Base-by-base conservation (phyloP, 257 asterid species). In the Thymus quinquecostatus region DNA sequence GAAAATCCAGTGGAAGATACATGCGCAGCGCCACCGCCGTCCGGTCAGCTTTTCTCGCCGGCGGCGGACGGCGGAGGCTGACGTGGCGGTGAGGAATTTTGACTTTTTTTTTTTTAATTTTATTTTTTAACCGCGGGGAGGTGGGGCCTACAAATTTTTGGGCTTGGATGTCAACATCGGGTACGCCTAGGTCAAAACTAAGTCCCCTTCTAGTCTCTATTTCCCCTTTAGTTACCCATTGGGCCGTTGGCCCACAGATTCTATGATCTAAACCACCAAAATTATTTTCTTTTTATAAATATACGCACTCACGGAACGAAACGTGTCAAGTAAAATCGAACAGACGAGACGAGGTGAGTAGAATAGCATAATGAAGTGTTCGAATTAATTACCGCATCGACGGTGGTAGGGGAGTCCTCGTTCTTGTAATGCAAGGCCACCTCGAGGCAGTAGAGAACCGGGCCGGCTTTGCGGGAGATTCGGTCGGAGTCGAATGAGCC, bases 371-470 rank as follows among this genome's bases (percentile, higher is more conserved):
- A 21, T 21, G 21, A 21, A 21, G 21, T 21, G 21, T 21, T 21
- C 21, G 21, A 21, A 21, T 34, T 32, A 36, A 38, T 74, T 84
- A 92, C 98, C 87, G 6, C 44, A 73, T 87, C 90, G 33, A 92
- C 73, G 8, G 83, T 14, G 68, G 87, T 80, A 8, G 72, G 76
- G 10, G 80, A 70, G 74, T 82, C 91, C 29, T 54, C 55, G 4
- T 66, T 81, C 8, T 56, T 77, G 79, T 88, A 82, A 77, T 89
- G 92, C 86, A 94, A 65, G 38, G 87, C 97, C 45, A 91, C 80
- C 79, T 94, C 99, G 4, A 94, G 92, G 84, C 95, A 91, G 73
- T 94, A 94, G n/a, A 91, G 84, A 29, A 94, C 93, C 66, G 96
- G 89, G 21, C 96, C 96, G 9, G 91, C 75, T 0, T 75, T 10